These are phyloP conservation scores for Meyerozyma carpophila DNA, from an alignment of 1,139 yeast genomes.

Conservation along the genomic window DNA sequence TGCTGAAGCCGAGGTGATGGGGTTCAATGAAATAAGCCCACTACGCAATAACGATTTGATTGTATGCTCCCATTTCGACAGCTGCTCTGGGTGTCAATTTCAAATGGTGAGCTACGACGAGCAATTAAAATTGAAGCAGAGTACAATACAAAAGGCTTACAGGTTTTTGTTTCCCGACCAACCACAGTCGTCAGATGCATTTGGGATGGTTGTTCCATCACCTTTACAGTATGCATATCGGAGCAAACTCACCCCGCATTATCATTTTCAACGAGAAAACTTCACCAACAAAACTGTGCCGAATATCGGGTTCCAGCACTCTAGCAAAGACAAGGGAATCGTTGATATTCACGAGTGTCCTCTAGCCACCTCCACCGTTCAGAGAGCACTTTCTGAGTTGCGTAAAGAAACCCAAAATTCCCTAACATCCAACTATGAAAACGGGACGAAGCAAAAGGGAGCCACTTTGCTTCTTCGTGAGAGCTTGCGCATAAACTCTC, in stretches of 20 bases:
- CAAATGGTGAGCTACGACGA: constrained; percentile 40
- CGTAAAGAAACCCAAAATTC: constrained; percentile 9
- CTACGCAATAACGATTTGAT: constrained; percentile 24
- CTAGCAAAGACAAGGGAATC: constrained; percentile 15
- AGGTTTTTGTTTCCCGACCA: constrained; percentile 28
- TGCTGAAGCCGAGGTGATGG: constrained; percentile 27
- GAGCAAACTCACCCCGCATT: constrained; percentile 36
- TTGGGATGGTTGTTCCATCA: constrained; percentile 17
- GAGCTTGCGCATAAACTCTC: constrained; percentile 24
- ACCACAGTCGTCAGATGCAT: constrained; percentile 3
- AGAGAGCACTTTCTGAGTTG: constrained; percentile 13
- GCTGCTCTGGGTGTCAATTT: constrained; percentile 50
- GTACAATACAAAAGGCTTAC: constrained; percentile 30
- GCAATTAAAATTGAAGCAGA: constrained; percentile 29
- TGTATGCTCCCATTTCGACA: constrained; percentile 69
- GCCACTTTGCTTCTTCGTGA: constrained; percentile 27
- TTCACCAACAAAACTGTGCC: constrained; percentile 3
- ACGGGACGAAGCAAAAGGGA: constrained; percentile 6
- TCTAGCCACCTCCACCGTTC: constrained; percentile 25
- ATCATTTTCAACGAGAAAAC: constrained; percentile 10
- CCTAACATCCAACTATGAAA: constrained; percentile 1
- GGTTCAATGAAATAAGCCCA: constrained; percentile 9
- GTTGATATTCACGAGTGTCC: constrained; percentile 28
- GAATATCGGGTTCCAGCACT: constrained; percentile 30
- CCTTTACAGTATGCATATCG: constrained; percentile 34